Conservation (phyloP, 768 basidiomycete species). For the Chalciporus sphaerocephalus region DNA sequence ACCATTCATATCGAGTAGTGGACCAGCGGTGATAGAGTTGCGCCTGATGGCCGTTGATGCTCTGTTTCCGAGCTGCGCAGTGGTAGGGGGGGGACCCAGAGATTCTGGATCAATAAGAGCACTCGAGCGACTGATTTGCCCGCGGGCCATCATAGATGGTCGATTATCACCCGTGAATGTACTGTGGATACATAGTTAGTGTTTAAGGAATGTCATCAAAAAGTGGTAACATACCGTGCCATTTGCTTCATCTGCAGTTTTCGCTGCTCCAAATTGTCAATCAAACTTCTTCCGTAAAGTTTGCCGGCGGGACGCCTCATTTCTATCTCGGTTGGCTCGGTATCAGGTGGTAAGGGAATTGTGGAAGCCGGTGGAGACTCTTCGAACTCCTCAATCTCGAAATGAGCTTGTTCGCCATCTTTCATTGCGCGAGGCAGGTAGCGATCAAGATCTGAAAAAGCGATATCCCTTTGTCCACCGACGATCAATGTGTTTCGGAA, state of each 20-base stretch:
- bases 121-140: slow-evolving; percentile 47
- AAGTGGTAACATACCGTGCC: slow-evolving; percentile 58
- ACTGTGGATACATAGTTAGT: slow-evolving; percentile 37
- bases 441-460: slow-evolving; percentile 56
- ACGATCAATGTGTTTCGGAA: slow-evolving; percentile 78
- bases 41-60: slow-evolving; percentile 41
- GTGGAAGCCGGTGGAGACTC: slow-evolving; percentile 32
- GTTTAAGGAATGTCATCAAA: not conserved
- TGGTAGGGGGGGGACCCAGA: slow-evolving; percentile 46
- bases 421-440: slow-evolving; percentile 65
- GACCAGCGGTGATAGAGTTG: slow-evolving; percentile 52
- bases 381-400: slow-evolving; percentile 41
- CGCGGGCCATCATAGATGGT: slow-evolving; percentile 90
- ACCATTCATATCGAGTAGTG: slow-evolving; percentile 61
- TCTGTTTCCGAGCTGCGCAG: slow-evolving; percentile 44
- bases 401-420: slow-evolving; percentile 74
- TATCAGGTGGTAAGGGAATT: slow-evolving; percentile 28
- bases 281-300: slow-evolving; percentile 82
- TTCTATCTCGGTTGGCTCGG: slow-evolving; percentile 31
- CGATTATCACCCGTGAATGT: slow-evolving; percentile 85
- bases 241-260: slow-evolving; percentile 80
- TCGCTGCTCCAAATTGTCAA: slow-evolving; percentile 82
- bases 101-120: slow-evolving; percentile 73
- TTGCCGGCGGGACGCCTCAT: slow-evolving; percentile 65
- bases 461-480: slow-evolving; percentile 59